Evolutionary conservation across 1,139 yeast genomes (phyloP).

Genomic region (Geotrichum reessii): DNA sequence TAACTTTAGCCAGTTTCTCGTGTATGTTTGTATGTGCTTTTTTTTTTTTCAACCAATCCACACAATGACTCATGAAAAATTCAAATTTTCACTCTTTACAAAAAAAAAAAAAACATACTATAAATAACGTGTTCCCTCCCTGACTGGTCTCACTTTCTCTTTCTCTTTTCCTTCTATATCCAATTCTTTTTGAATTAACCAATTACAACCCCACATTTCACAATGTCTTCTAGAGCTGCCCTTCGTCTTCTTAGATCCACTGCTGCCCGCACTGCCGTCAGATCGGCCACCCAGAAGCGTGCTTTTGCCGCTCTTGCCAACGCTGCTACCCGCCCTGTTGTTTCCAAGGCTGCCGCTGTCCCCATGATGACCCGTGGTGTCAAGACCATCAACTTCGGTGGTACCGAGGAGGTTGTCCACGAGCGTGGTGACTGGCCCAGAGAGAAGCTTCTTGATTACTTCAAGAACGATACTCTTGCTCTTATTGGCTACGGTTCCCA

Average conservation of each 20-base stretch:
- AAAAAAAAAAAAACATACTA: not conserved
- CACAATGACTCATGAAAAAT: constrained; percentile 2
- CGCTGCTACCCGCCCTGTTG: constrained; percentile 20
- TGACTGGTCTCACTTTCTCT: not conserved
- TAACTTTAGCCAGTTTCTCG: not conserved
- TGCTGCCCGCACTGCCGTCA: constrained; percentile 29
- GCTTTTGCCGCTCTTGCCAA: constrained; percentile 25
- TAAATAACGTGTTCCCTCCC: not conserved
- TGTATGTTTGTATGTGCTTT: not conserved
- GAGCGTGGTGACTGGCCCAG: constrained; percentile 99
- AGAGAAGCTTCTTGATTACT: constrained; percentile 91
- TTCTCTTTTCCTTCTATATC: not conserved
- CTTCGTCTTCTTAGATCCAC: constrained; percentile 31
- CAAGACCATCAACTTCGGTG: constrained; percentile 95
- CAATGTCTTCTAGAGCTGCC: constrained; percentile 32
- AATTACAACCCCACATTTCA: not conserved
- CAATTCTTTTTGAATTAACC: not conserved
- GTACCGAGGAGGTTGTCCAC: constrained; percentile 90
- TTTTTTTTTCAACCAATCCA: not conserved
- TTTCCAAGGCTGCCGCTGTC: constrained; percentile 20
- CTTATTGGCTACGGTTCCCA: constrained; percentile 99
- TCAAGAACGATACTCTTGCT: constrained; percentile 96
- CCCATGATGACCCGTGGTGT: constrained; percentile 59
- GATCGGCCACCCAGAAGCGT: constrained; percentile 28
- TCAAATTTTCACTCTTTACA: not conserved